Conservation (phyloP, 1,284 basidiomycete species). For the Rhodotorula sp. region DNA sequence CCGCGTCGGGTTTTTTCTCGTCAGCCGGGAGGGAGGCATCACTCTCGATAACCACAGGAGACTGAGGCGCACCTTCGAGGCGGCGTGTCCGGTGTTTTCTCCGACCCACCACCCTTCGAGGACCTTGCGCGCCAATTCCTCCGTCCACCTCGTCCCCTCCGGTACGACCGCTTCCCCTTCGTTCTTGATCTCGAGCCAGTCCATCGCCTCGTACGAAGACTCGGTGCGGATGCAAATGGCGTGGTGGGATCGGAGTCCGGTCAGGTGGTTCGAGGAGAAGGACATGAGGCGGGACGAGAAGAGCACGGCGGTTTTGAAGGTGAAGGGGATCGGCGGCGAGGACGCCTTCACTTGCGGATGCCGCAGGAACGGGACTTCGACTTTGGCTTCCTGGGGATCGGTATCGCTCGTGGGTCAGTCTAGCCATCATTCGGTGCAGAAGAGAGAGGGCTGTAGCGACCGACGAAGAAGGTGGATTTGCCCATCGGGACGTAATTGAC, state of each 20-base stretch:
- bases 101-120: constrained; percentile 33
- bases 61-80: constrained; percentile 16
- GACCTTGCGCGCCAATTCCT: constrained; percentile 4
- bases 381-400: constrained; percentile 26
- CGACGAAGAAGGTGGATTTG: constrained; percentile 10
- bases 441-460: not conserved
- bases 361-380: constrained; percentile 30
- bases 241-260: constrained; percentile 20
- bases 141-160: constrained; percentile 10
- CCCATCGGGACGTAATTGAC: constrained; percentile 16
- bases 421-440: not conserved
- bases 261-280: constrained; percentile 18
- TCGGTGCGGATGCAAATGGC: constrained; percentile 11
- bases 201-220: constrained; percentile 19
- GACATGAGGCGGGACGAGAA: constrained; percentile 31
- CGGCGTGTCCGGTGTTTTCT: constrained; percentile 22
- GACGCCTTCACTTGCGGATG: not conserved
- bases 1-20: no score
- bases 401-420: no score
- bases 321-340: constrained; percentile 8
- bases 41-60: not conserved
- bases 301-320: constrained; percentile 31
- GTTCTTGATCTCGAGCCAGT: constrained; percentile 8
- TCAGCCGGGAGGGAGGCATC: not conserved
- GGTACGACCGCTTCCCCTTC: constrained; percentile 1